Percentiles rank a stretch among this genome's conserved stretches.
phyloP scores from a whole-genome alignment of 1,139 yeast genomes.

The Yamadazyma triangularis region DNA sequence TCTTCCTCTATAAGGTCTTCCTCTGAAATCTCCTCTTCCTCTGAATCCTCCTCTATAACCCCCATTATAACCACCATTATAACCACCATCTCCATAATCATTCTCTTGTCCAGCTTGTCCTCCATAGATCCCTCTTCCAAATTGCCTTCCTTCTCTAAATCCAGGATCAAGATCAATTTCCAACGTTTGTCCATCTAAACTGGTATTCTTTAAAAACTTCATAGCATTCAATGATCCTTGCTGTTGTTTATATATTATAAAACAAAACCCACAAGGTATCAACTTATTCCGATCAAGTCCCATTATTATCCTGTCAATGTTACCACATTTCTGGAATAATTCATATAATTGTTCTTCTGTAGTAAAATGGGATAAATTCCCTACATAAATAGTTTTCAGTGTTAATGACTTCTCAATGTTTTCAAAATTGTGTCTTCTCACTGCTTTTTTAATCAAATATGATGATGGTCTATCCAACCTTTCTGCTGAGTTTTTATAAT shows the following conservation, averaged over 20 bases:
- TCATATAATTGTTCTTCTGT: slow-evolving; percentile 93
- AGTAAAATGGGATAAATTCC: slow-evolving; percentile 78
- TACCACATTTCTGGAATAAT: slow-evolving; percentile 75
- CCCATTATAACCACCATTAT: slow-evolving; percentile 21
- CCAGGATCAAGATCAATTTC: slow-evolving; percentile 94
- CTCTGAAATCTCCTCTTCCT: slow-evolving; percentile 18
- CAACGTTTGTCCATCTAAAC: slow-evolving; percentile 72
- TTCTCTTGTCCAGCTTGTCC: slow-evolving; percentile 62
- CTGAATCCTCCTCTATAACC: slow-evolving; percentile 9
- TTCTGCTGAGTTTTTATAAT: slow-evolving; percentile 47
- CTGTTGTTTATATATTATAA: slow-evolving; percentile 67
- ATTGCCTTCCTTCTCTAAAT: slow-evolving; percentile 88
- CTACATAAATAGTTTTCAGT: slow-evolving; percentile 80
- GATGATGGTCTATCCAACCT: slow-evolving; percentile 77
- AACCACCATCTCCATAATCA: no score
- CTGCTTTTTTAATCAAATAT: slow-evolving; percentile 72
- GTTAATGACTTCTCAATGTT: slow-evolving; percentile 60
- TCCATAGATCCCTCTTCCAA: slow-evolving; percentile 86
- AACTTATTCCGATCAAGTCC: slow-evolving; percentile 84
- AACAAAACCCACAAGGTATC: slow-evolving; percentile 96
- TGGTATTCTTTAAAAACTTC: slow-evolving; percentile 74
- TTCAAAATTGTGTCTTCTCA: slow-evolving; percentile 47
- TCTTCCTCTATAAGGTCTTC: slow-evolving; percentile 20
- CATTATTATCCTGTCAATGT: slow-evolving; percentile 77
- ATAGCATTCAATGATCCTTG: slow-evolving; percentile 76